These are phyloP conservation scores for Arabidopsis lyrata DNA, from an alignment of 441 rosid genomes.

Conservation along the genomic window DNA sequence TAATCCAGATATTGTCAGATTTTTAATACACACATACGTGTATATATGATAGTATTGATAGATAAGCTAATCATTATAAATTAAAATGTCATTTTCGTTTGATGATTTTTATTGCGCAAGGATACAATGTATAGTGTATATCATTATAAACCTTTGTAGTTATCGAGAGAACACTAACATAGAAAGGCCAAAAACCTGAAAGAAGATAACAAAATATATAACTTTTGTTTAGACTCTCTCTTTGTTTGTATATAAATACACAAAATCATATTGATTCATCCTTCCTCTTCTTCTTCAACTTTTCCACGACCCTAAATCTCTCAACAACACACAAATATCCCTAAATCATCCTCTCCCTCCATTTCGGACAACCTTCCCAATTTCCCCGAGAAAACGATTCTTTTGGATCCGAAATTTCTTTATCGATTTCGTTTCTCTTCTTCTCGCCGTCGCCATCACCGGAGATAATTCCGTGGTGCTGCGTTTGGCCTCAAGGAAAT, in stretches of 20 bases:
- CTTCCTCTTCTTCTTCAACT: slow-evolving; percentile 18
- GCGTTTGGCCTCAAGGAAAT: slow-evolving; percentile 27
- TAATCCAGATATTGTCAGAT: slow-evolving; percentile 27
- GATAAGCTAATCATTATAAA: slow-evolving; percentile 24
- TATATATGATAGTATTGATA: not conserved
- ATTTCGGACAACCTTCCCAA: slow-evolving; percentile 36
- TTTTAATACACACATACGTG: slow-evolving; percentile 23
- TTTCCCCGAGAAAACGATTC: slow-evolving; percentile 30
- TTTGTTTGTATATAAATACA: not conserved
- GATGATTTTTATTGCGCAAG: not conserved
- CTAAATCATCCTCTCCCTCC: slow-evolving; percentile 24
- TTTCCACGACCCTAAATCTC: not conserved
- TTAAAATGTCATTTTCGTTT: slow-evolving; percentile 11
- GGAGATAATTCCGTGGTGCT: slow-evolving; percentile 23
- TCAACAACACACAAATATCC: not conserved
- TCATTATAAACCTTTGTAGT: not conserved
- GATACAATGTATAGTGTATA: not conserved
- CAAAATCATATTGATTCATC: not conserved
- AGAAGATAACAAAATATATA: slow-evolving; percentile 26
- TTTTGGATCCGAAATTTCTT: slow-evolving; percentile 20
- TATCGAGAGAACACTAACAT: slow-evolving; percentile 13
- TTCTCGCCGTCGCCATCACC: slow-evolving; percentile 36
- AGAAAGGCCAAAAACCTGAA: slow-evolving; percentile 29
- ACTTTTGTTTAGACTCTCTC: not conserved
- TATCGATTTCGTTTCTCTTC: not conserved